Evolutionary conservation across 2,329 filamentous ascomycete species (phyloP).

Genomic region (Rhinocladiella similis): DNA sequence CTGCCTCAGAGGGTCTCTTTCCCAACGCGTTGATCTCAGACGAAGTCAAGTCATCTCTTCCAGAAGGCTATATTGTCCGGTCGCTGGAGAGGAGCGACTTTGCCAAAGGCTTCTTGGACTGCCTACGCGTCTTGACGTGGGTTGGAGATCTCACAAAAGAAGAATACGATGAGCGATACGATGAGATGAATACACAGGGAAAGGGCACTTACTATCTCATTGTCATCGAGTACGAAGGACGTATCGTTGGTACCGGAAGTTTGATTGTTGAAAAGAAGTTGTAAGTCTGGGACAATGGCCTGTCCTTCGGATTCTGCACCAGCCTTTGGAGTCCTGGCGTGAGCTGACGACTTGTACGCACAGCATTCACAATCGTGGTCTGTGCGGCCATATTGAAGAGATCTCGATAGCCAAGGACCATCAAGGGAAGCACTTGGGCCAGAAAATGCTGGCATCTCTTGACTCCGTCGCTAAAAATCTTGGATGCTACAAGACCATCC

Average conservation of each 20-base stretch:
- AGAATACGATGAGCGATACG: conserved; percentile 7
- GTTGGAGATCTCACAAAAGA: conserved; percentile 6
- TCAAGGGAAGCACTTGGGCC: conserved; percentile 11
- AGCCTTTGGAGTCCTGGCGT: background rate
- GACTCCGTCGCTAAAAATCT: conserved; percentile 45
- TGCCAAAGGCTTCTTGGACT: conserved; percentile 8
- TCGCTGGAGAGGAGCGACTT: conserved; percentile 6
- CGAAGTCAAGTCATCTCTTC: background rate
- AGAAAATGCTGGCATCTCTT: conserved; percentile 4
- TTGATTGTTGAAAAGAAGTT: conserved; percentile 15
- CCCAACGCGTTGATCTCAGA: conserved; percentile 1
- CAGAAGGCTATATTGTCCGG: conserved; percentile 4
- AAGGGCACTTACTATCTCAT: conserved; percentile 2
- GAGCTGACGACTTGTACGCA: background rate
- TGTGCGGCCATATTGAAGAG: conserved; percentile 11
- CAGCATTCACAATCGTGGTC: conserved; percentile 12
- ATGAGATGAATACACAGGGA: conserved; percentile 8
- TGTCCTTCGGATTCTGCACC: background rate
- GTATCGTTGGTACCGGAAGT: conserved; percentile 5
- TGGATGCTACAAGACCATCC: conserved; percentile 58
- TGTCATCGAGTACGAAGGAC: conserved; percentile 9
- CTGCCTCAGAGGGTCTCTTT: conserved; percentile 3
- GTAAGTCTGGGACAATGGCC: conserved; percentile 1
- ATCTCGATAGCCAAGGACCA: conserved; percentile 8
- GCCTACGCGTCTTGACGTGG: conserved; percentile 5